Base-by-base conservation (phyloP, 2,329 filamentous ascomycete species). In the Sporothrix variecibatus region DNA sequence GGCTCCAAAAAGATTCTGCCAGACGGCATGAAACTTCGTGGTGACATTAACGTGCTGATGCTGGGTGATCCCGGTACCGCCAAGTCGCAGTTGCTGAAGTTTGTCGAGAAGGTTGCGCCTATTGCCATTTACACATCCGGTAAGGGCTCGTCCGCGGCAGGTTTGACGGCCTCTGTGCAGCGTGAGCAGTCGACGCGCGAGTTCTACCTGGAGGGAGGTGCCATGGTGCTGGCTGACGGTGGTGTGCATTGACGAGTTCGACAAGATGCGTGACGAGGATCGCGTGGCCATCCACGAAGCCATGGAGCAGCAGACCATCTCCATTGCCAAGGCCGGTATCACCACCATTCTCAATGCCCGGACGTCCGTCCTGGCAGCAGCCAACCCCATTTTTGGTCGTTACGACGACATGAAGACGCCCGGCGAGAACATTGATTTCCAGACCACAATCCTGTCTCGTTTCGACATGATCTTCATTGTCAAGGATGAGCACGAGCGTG, bases 381-480 rank as follows among this genome's bases (percentile, higher is more conserved):
- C 96, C 58, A 99, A 99, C 82, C 96, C 96, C 0, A 96, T 99
- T 75, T 99, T 98, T 80, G 96, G 96, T 72, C 92, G 96, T 34
- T 99, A 99, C 83, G 96, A 99, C 82, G 96, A 99, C 80, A 92
- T 99, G 86, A 98, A 98, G 83, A 94, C 93, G 0, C 96, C 96
- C 0, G 96, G 96, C 75, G 96, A 99, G 83, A 99, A 99, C 81
- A 99, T 99, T 78, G 96, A 99, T 83, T 99, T 99, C 83, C 96
- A 99, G 81, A 99, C 96, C 0, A 99, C 96, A 3, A 98, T 99
- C 79, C 82, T 99, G 77, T 98, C 95, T 2, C 93, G 96, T 88
- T 99, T 99, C 82, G 96, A 99, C 83, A 98, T 99, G 94, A 98
- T 99, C 77, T 99, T 98, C 86, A 98, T 99, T 78, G 95, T 99